Evolutionary conservation across 345 rosid genomes (phyloP), one percentile per base, ranked within the genome.

Genomic region (Litchi chinensis): DNA sequence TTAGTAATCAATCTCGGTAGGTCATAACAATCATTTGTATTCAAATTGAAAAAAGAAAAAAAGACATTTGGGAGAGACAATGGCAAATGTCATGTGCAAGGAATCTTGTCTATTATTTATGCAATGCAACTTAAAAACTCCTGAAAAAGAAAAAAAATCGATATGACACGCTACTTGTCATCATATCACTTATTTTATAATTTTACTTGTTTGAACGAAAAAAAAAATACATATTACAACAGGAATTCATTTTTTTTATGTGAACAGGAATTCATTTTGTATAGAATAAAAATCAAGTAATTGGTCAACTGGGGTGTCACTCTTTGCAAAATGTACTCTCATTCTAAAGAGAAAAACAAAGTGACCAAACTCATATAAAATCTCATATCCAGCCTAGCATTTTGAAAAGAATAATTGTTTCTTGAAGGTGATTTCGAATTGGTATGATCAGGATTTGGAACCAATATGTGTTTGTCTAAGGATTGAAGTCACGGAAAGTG

Each of bases 321-420:
- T n/a, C 44, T 19, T 39, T n/a, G 64, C 13, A 52, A 65, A 64
- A 56, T 18, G 54, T 46, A 40, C 44, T 11, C 44, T 11, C 44
- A 37, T 26, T 6, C 22, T n/a, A 8, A 22, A 19, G 65, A 39
- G 16, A 9, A 28, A 50, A 26, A 6, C 1, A 16, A 16, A 52
- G 59, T 54, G 28, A 65, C 15, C 48, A 63, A 75, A 24, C 18
- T 9, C 39, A 19, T 19, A 21, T 18, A 65, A 39, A 39, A 66
- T 8, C 65, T 76, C 72, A 22, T 76, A 68, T 37, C 65, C 73
- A 39, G 65, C 73, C 73, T 0, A 40, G 66, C 54, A 67, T 40
- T 28, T 75, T n/a, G 15, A 54, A 66, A 41, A 10, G 16, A 40
- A 21, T n/a, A 39, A n/a, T 9, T 37, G 28, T 13, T 65, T 28